Conservation (phyloP, 169 alveolate genomes). For the Plasmodium billcollinsi region DNA sequence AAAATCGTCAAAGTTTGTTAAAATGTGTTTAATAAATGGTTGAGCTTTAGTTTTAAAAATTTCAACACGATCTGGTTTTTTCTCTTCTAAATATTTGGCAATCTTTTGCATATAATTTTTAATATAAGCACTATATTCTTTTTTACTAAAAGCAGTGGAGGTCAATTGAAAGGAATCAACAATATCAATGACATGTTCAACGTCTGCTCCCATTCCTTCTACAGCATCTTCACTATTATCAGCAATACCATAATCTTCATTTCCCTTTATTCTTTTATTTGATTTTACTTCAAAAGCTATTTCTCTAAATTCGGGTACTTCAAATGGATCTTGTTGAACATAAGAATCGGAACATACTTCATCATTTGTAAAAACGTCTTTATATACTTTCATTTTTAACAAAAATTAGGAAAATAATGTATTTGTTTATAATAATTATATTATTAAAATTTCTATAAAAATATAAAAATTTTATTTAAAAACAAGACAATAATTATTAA, state of each 20-base stretch:
- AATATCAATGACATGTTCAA: constrained; percentile 92
- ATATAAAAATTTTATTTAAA: constrained; percentile 5
- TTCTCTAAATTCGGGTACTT: constrained; percentile 84
- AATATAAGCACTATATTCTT: constrained; percentile 92
- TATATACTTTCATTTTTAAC: constrained; percentile 88
- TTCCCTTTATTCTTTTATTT: constrained; percentile 90
- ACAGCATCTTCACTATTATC: constrained; percentile 93
- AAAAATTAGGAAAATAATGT: background rate
- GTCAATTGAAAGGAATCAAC: constrained; percentile 93
- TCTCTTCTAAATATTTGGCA: constrained; percentile 89
- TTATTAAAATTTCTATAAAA: constrained; percentile 4
- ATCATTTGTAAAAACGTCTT: constrained; percentile 92
- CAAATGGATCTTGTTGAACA: constrained; percentile 90
- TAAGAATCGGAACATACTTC: constrained; percentile 94
- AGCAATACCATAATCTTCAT: constrained; percentile 93
- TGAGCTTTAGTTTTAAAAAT: constrained; percentile 91
- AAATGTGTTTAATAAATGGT: constrained; percentile 92
- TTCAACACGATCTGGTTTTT: constrained; percentile 93
- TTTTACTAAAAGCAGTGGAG: constrained; percentile 93
- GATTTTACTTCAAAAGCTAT: constrained; percentile 93
- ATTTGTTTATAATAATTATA: background rate
- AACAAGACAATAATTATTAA: constrained; percentile 22
- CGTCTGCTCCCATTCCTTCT: constrained; percentile 87
- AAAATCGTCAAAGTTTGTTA: constrained; percentile 92
- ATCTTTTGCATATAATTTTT: constrained; percentile 92